A percentile compares a stretch with the other conserved stretches of the same genome.
Evolutionary conservation across 768 basidiomycete species (phyloP).

Genomic region (Lactifluus rugatus): DNA sequence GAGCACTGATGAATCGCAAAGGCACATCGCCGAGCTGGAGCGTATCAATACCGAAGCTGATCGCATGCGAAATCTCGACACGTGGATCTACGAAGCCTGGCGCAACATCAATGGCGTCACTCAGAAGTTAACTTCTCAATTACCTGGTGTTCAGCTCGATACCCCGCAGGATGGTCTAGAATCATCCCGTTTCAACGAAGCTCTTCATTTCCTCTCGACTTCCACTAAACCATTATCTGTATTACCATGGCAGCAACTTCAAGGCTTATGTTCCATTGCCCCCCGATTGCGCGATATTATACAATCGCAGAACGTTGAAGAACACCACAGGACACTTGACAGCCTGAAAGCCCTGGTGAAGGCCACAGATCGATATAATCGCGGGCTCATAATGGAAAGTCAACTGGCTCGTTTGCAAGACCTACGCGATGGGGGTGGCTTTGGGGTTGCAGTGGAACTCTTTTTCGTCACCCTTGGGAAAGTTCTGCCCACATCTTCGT

Average conservation of each 20-base stretch:
- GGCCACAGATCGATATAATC: not conserved
- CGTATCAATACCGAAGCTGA: too few relatives aligned
- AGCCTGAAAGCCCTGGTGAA: not conserved
- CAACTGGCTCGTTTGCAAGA: not conserved
- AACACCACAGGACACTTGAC: not conserved
- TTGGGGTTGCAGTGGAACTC: conserved; percentile 2
- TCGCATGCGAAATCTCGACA: too few relatives aligned
- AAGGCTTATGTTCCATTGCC: not conserved
- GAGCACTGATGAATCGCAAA: too few relatives aligned
- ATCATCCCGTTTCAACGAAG: not conserved
- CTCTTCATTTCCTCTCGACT: not conserved
- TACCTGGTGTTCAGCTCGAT: not conserved
- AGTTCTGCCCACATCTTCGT: not conserved
- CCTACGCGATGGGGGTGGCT: not conserved
- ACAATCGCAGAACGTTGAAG: not conserved
- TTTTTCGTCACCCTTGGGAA: not conserved
- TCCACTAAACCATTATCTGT: not conserved
- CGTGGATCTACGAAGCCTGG: too few relatives aligned
- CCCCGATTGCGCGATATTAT: not conserved
- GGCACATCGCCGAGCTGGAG: too few relatives aligned
- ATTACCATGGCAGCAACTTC: not conserved
- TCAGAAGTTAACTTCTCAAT: not conserved
- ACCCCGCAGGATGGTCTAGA: too few relatives aligned
- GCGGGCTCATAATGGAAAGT: not conserved
- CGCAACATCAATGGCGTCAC: too few relatives aligned